Percentiles rank a stretch among this genome's conserved stretches.
Evolutionary conservation across 148 eudicot species (phyloP).

Genomic region (Limonium bicolor): DNA sequence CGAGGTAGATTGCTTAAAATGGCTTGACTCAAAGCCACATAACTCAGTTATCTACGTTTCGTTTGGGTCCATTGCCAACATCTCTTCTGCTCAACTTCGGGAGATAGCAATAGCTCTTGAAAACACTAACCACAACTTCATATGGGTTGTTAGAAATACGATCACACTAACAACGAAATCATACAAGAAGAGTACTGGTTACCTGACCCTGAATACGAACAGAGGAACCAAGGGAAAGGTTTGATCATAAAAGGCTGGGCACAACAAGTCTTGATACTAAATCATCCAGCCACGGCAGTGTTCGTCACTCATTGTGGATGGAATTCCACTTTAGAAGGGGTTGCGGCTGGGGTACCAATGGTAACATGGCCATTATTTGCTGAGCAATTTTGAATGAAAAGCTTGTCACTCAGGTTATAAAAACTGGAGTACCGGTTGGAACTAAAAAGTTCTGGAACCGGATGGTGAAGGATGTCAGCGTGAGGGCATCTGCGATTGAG

Average conservation of each 20-base stretch:
- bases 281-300: conserved; percentile 13
- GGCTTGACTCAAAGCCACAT: conserved; percentile 11
- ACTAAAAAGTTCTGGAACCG: neutral
- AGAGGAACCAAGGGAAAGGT: conserved; percentile 10
- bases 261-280: conserved; percentile 21
- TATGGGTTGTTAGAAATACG: conserved; percentile 12
- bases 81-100: conserved; percentile 4
- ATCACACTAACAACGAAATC: neutral
- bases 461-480: neutral
- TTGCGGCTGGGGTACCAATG: conserved; percentile 19
- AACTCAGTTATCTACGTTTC: conserved; percentile 12
- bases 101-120: conserved; percentile 14
- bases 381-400: conserved; percentile 14
- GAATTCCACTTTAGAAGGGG: conserved; percentile 21
- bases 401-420: no score
- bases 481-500: conserved; percentile 5
- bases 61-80: conserved; percentile 8
- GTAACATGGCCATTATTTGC: conserved; percentile 20
- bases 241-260: conserved; percentile 24
- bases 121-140: conserved; percentile 9
- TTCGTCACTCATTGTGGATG: conserved; percentile 30
- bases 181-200: conserved; percentile 6
- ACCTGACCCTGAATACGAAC: conserved; percentile 14
- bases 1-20: conserved; percentile 4
- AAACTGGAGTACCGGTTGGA: conserved; percentile 9